Percentiles rank a stretch among this genome's conserved stretches.
These are phyloP conservation scores for Suillus tomentosus DNA, from an alignment of 768 basidiomycete species.

Conservation along the genomic window DNA sequence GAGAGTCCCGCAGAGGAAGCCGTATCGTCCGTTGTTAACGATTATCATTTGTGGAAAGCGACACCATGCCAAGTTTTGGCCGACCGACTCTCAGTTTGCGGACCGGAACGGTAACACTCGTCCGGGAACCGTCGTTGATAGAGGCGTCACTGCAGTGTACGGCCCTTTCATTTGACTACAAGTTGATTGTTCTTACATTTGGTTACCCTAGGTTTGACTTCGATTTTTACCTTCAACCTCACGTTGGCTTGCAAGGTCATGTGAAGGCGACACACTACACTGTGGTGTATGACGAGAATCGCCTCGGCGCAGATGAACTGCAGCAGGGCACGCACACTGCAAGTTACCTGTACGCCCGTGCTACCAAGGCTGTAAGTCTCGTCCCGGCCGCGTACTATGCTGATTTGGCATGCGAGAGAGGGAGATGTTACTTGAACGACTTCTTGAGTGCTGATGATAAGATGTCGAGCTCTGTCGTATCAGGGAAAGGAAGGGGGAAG, in stretches of 20 bases:
- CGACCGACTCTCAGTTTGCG: slow-evolving; percentile 49
- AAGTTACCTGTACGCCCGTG: slow-evolving; percentile 78
- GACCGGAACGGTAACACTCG: slow-evolving; percentile 74
- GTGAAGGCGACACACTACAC: slow-evolving; percentile 79
- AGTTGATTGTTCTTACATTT: slow-evolving; percentile 1
- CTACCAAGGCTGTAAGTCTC: slow-evolving; percentile 82
- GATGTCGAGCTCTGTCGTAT: slow-evolving; percentile 35
- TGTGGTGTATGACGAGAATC: slow-evolving; percentile 78
- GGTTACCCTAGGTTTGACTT: slow-evolving; percentile 51
- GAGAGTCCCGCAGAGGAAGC: slow-evolving; percentile 38
- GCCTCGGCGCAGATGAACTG: slow-evolving; percentile 65
- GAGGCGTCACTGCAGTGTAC: slow-evolving; percentile 71
- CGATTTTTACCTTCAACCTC: slow-evolving; percentile 73
- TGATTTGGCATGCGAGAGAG: slow-evolving; percentile 81
- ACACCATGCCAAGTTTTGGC: slow-evolving; percentile 57
- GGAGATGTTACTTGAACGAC: slow-evolving; percentile 73
- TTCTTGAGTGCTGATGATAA: slow-evolving; percentile 61
- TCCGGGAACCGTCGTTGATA: slow-evolving; percentile 81
- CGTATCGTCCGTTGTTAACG: slow-evolving; percentile 64
- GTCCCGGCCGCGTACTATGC: slow-evolving; percentile 82
- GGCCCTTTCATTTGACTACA: slow-evolving; percentile 30
- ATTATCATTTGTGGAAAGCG: slow-evolving; percentile 85
- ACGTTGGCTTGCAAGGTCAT: slow-evolving; percentile 70
- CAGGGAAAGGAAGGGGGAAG: slow-evolving; percentile 40
- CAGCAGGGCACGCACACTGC: slow-evolving; percentile 71